Evolutionary conservation across 441 rosid genomes (phyloP).

Genomic region (Biscutella laevigata): DNA sequence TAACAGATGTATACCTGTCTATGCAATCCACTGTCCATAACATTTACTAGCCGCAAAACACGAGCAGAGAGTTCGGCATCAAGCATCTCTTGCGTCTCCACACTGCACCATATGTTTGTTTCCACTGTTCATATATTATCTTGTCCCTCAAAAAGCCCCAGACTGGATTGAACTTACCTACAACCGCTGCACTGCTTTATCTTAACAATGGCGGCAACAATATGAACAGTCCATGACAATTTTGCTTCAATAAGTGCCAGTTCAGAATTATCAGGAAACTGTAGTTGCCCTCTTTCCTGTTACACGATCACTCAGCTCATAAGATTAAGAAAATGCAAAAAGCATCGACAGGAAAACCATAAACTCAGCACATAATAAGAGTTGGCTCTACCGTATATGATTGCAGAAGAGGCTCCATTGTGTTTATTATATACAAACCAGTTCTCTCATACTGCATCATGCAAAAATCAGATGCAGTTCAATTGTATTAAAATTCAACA

Average conservation of each 20-base stretch:
- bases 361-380: conserved; percentile 12
- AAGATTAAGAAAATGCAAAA: conserved; percentile 2
- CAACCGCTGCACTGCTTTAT: conserved; percentile 79
- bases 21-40: conserved; percentile 88
- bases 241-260: conserved; percentile 84
- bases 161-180: too few species aligned
- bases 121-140: conserved; percentile 10
- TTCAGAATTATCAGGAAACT: conserved; percentile 55
- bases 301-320: conserved; percentile 21
- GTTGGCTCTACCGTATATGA: conserved; percentile 63
- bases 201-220: conserved; percentile 92
- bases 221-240: conserved; percentile 94
- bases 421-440: conserved; percentile 64
- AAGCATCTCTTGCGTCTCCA: conserved; percentile 92
- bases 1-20: conserved; percentile 53
- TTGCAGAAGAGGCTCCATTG: conserved; percentile 93
- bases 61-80: conserved; percentile 99
- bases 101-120: conserved; percentile 41
- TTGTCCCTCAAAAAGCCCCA: conserved; percentile 16
- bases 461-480: conserved; percentile 15
- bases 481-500: too few species aligned
- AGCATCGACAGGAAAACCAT: not conserved
- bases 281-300: conserved; percentile 73
- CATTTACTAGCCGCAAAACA: conserved; percentile 83
- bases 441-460: conserved; percentile 82